Conservation (phyloP, 2,329 filamentous ascomycete genomes). For the Epicoccum sorghinum region DNA sequence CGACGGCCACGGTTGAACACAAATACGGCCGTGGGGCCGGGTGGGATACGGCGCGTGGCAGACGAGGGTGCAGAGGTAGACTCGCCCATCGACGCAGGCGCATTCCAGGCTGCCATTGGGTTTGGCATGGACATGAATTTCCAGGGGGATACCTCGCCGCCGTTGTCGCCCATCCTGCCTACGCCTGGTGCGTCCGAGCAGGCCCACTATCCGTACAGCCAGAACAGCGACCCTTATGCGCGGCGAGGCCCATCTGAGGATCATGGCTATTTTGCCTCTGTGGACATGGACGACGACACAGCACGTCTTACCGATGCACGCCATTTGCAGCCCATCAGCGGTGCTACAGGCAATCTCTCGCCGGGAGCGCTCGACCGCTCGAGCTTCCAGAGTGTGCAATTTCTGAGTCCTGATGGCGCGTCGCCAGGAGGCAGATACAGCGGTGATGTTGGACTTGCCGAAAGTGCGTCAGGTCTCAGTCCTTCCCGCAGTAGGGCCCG, state of each 20-base stretch:
- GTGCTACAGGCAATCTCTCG: slow-evolving; percentile 50
- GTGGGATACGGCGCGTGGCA: slow-evolving; percentile 27
- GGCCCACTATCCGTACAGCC: slow-evolving; percentile 52
- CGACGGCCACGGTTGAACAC: slow-evolving; percentile 48
- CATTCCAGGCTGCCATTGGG: slow-evolving; percentile 57
- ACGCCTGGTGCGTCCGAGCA: slow-evolving; percentile 50
- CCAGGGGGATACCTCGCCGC: slow-evolving; percentile 47
- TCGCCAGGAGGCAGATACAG: slow-evolving; percentile 58
- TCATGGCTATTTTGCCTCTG: slow-evolving; percentile 61
- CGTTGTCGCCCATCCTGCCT: slow-evolving; percentile 19
- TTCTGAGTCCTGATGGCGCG: slow-evolving; percentile 52
- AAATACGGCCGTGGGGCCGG: slow-evolving; percentile 34
- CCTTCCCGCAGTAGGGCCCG: slow-evolving; percentile 54
- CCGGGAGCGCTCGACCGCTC: slow-evolving; percentile 49
- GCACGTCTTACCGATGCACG: slow-evolving; percentile 63
- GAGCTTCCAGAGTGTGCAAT: slow-evolving; percentile 61
- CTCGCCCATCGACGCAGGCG: slow-evolving; percentile 54
- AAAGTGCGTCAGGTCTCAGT: slow-evolving; percentile 52
- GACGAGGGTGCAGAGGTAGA: slow-evolving; percentile 42
- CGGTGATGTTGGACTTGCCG: slow-evolving; percentile 66
- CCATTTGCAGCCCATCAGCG: slow-evolving; percentile 63
- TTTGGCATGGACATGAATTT: slow-evolving; percentile 56
- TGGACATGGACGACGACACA: slow-evolving; percentile 59
- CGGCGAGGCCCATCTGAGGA: slow-evolving; percentile 57
- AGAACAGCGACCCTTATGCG: slow-evolving; percentile 31